phyloP scores from a whole-genome alignment of 805 yeast species.

The Clavispora asparagi region DNA sequence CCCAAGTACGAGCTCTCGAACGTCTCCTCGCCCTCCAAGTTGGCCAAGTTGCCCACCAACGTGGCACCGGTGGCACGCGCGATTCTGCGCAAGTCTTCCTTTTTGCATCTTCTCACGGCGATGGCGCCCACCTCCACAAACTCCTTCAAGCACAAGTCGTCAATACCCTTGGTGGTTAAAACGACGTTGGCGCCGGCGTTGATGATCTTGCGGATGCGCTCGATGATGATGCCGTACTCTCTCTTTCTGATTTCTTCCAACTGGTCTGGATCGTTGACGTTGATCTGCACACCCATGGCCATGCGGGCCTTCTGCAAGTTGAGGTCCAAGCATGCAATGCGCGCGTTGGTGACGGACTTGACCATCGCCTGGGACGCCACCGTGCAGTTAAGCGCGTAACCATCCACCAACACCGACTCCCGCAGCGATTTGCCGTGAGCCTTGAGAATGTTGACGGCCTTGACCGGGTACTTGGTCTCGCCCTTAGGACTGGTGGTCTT shows the following conservation, averaged over 20 bases:
- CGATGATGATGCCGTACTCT: conserved; percentile 80
- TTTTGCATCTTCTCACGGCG: conserved; percentile 96
- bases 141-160: conserved; percentile 84
- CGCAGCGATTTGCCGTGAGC: conserved; percentile 93
- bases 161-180: conserved; percentile 90
- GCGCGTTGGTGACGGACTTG: conserved; percentile 62
- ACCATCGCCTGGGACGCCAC: conserved; percentile 97
- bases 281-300: conserved; percentile 98
- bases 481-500: conserved; percentile 86
- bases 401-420: conserved; percentile 83
- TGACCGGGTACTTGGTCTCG: conserved; percentile 88
- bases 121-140: conserved; percentile 88
- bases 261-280: conserved; percentile 95
- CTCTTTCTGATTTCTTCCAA: conserved; percentile 87
- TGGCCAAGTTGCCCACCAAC: conserved; percentile 77
- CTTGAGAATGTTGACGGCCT: conserved; percentile 92
- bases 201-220: conserved; percentile 75
- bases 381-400: conserved; percentile 95
- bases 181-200: conserved; percentile 90
- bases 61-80: conserved; percentile 99
- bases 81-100: conserved; percentile 92
- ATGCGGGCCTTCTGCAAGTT: conserved; percentile 93
- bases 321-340: conserved; percentile 84
- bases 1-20: conserved; percentile 85
- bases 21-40: conserved; percentile 93